Percentiles rank a stretch among this genome's conserved stretches.
phyloP scores from a whole-genome alignment of 352 stramenopile species.

The Halophytophthora polymorphica region DNA sequence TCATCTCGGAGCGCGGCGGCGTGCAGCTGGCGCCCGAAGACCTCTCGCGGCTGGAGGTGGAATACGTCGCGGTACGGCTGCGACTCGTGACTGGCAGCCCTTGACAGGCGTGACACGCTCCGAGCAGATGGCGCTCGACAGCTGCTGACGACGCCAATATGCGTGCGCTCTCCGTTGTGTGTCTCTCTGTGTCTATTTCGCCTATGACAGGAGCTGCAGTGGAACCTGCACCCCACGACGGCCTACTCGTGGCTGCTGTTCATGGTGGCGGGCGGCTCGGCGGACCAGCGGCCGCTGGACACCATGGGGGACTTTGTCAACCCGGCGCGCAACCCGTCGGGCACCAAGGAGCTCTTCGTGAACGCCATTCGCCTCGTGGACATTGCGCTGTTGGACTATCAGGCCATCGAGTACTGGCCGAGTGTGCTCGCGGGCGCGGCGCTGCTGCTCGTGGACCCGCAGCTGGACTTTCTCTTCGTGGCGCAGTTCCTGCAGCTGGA shows the following conservation, averaged over 20 bases:
- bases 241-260: constrained; percentile 76
- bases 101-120: not conserved
- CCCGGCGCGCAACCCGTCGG: constrained; percentile 47
- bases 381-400: constrained; percentile 70
- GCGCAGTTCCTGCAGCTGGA: constrained; percentile 80
- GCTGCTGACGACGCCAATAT: constrained; percentile 6
- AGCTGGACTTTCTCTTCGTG: constrained; percentile 75
- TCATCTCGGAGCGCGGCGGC: constrained; percentile 46
- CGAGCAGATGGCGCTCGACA: not conserved
- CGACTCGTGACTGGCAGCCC: not conserved
- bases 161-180: too few relatives aligned
- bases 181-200: constrained; percentile 8
- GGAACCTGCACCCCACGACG: constrained; percentile 77
- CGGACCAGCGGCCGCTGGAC: constrained; percentile 55
- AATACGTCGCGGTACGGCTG: constrained; percentile 57
- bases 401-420: constrained; percentile 73
- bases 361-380: constrained; percentile 68
- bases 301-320: constrained; percentile 79
- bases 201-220: constrained; percentile 64
- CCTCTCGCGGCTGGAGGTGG: constrained; percentile 52
- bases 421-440: constrained; percentile 72
- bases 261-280: constrained; percentile 62
- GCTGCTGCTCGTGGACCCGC: constrained; percentile 64
- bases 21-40: constrained; percentile 46
- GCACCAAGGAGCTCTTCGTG: constrained; percentile 73